Evolutionary conservation across 345 rosid species (phyloP), one percentile per base, ranked within the genome.

Genomic region (Lepidium africanum): DNA sequence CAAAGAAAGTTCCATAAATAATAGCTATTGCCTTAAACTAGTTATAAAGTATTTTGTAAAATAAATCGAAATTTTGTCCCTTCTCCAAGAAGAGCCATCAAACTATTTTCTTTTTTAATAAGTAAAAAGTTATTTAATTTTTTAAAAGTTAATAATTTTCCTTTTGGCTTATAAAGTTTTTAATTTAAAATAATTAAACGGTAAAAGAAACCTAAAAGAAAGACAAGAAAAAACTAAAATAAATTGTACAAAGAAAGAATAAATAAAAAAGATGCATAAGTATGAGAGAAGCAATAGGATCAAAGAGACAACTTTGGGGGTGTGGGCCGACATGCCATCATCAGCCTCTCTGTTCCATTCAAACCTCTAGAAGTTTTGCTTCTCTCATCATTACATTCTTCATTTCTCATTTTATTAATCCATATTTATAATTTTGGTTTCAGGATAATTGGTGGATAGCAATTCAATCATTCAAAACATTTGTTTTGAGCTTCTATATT

Each of bases 321-420:
- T 60, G 73, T 67, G 78, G 69, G 58, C 63, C 78, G 78, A 67
- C 78, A 74, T 60, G 63, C 32, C 78, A 74, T 74, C 78, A 74
- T 74, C 78, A 74, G 47, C 63, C 63, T 46, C 78, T 67, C 73
- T 74, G 63, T 61, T 45, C 55, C 69, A 67, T 60, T 66, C 38
- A 54, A 27, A 67, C 59, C 69, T 74, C 69, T 74, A 74, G 43
- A 67, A 60, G 78, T 38, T 61, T 66, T 67, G 63, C 36, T 43
- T 66, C 55, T 51, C 63, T 67, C 56, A 73, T 73, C 77, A 73
- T 73, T 73, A 51, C 72, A 33, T 16, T 59, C 43, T 50, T 33
- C 14, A 43, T 54, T 40, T 57, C 63, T 72, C 52, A 23, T 49
- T 55, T 72, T 57, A 14, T 30, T 32, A 21, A 49, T 59, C 58